Conservation (phyloP, 305 asterid genomes). For the Fraxinus sp. region DNA sequence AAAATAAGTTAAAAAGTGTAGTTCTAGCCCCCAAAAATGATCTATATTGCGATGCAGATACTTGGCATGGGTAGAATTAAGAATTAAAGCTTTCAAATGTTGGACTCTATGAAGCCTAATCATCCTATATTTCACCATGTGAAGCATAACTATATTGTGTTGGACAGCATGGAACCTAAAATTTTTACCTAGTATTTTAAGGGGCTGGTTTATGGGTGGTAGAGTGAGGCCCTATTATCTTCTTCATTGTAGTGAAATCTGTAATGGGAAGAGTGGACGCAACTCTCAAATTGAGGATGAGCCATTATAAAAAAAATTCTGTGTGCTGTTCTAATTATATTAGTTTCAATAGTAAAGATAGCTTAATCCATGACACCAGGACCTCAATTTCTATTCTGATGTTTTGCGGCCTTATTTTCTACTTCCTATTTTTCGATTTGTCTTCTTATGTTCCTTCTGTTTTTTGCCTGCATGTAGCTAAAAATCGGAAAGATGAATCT, state of each 20-base stretch:
- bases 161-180: neutral
- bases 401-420: neutral
- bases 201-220: neutral
- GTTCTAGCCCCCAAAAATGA: neutral
- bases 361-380: neutral
- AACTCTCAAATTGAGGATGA: neutral
- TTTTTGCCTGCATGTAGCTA: slow-evolving; percentile 44
- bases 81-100: neutral
- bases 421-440: neutral
- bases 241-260: neutral
- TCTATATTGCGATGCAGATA: neutral
- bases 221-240: neutral
- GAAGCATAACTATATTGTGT: neutral
- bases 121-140: neutral
- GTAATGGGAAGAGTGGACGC: neutral
- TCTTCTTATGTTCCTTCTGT: neutral
- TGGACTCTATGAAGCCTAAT: neutral
- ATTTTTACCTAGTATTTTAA: neutral
- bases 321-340: neutral
- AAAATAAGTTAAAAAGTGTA: neutral
- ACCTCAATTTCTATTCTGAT: neutral
- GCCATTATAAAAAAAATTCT: neutral
- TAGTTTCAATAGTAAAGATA: neutral
- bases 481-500: slow-evolving; percentile 37
- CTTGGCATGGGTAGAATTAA: neutral